Evolutionary conservation across 139 green algal genomes (phyloP).

Genomic region (Chlorella sorokiniana): DNA sequence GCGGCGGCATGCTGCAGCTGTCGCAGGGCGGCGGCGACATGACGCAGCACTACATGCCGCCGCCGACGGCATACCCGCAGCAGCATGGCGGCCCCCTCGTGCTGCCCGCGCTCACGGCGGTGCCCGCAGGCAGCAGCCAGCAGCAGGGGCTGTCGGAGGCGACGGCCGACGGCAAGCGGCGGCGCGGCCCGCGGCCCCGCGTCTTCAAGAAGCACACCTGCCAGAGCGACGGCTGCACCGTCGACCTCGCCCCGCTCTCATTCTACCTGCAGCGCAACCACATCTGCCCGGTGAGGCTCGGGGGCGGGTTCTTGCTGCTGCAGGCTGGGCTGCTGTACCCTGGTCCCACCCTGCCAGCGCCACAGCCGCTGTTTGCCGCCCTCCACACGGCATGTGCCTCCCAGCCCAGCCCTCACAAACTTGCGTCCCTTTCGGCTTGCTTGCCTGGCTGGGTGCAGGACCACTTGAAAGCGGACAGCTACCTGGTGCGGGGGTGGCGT

Average conservation of each 20-base stretch:
- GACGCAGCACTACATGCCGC: not conserved
- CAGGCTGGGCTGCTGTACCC: not conserved
- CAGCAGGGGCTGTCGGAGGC: not conserved
- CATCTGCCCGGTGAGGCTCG: slow-evolving; percentile 27
- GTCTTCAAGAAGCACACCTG: slow-evolving; percentile 43
- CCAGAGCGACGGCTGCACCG: slow-evolving; percentile 28
- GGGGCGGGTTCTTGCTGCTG: not conserved
- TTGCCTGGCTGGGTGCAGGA: not conserved
- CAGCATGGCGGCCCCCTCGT: no score
- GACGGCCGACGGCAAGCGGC: not conserved
- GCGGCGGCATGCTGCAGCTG: not conserved
- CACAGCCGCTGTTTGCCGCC: no score
- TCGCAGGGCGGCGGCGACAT: not conserved
- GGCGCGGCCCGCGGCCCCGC: slow-evolving; percentile 29
- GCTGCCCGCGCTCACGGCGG: slow-evolving; percentile 1
- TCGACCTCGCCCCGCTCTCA: slow-evolving; percentile 17
- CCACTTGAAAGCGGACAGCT: slow-evolving; percentile 29
- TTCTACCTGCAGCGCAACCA: slow-evolving; percentile 48
- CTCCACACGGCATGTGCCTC: no score
- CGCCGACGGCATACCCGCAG: not conserved
- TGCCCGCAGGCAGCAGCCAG: slow-evolving; percentile 5
- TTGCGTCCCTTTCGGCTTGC: no score
- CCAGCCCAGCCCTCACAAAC: no score
- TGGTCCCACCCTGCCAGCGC: not conserved
- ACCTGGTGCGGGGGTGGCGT: slow-evolving; percentile 12